Evolutionary conservation across 2,329 filamentous ascomycete genomes (phyloP).

Genomic region (Didymella keratinophila): DNA sequence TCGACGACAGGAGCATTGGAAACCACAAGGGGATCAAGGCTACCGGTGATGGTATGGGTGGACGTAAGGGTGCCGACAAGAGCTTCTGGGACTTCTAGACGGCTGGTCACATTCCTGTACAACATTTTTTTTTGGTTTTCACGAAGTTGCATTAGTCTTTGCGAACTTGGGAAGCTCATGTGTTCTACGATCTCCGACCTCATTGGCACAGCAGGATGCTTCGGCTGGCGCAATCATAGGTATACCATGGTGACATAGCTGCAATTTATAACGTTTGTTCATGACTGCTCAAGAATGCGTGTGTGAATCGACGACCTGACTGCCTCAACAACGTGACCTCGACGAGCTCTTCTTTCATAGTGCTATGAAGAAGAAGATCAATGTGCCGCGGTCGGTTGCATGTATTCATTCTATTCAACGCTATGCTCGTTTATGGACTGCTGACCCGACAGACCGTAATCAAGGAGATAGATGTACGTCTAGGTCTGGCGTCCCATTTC

Average conservation of each 20-base stretch:
- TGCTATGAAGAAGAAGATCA: neutral
- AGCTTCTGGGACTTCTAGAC: constrained; percentile 44
- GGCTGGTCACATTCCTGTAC: neutral
- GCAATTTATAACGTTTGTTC: constrained; percentile 10
- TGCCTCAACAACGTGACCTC: neutral
- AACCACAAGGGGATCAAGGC: constrained; percentile 38
- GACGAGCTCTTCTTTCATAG: neutral
- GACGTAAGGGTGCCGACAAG: constrained; percentile 45
- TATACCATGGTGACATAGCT: constrained; percentile 17
- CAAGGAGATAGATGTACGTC: neutral
- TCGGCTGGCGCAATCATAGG: constrained; percentile 18
- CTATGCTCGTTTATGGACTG: neutral
- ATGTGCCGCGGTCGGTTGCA: neutral
- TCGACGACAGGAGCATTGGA: constrained; percentile 21
- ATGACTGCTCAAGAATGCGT: neutral
- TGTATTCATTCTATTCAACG: neutral
- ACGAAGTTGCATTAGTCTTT: constrained; percentile 1
- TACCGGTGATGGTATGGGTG: constrained; percentile 51
- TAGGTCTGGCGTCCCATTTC: neutral
- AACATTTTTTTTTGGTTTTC: neutral
- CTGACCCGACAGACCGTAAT: neutral
- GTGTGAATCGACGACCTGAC: too few relatives aligned
- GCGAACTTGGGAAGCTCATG: constrained; percentile 7
- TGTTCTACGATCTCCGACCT: constrained; percentile 5
- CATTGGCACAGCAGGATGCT: constrained; percentile 3